Evolutionary conservation across 2,329 filamentous ascomycete species (phyloP).

Genomic region (Fusarium abutilonis): DNA sequence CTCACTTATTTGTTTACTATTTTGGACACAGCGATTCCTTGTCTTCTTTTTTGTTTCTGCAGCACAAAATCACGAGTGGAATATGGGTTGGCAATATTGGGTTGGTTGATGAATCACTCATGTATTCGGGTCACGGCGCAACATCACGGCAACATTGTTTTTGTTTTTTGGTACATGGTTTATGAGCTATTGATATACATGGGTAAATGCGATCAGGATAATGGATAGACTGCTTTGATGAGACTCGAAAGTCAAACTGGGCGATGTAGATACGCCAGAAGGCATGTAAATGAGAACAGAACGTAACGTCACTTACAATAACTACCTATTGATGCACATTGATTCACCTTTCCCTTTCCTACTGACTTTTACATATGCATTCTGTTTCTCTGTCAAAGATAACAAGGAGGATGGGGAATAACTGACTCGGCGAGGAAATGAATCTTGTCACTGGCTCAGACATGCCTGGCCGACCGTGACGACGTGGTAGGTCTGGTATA

Average conservation of each 20-base stretch:
- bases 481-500: background rate
- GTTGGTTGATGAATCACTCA: slow-evolving; percentile 24
- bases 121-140: slow-evolving; percentile 29
- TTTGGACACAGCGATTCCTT: slow-evolving; percentile 22
- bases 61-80: slow-evolving; percentile 28
- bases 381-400: background rate
- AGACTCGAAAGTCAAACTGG: slow-evolving; percentile 13
- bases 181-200: slow-evolving; percentile 6
- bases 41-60: slow-evolving; percentile 1
- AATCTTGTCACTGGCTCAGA: background rate
- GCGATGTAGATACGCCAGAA: background rate
- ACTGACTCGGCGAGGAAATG: background rate
- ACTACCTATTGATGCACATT: background rate
- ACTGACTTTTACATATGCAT: background rate
- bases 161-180: slow-evolving; percentile 6
- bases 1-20: slow-evolving; percentile 19
- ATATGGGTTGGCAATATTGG: slow-evolving; percentile 24
- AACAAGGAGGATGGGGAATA: background rate
- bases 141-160: slow-evolving; percentile 21
- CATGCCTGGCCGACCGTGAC: background rate
- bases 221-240: slow-evolving; percentile 23
- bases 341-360: background rate
- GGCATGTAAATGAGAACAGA: slow-evolving; percentile 24
- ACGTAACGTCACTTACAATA: background rate
- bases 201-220: slow-evolving; percentile 7